These are phyloP conservation scores for Xylaria flabelliformis DNA, from an alignment of 495 filamentous ascomycete genomes.

Conservation along the genomic window DNA sequence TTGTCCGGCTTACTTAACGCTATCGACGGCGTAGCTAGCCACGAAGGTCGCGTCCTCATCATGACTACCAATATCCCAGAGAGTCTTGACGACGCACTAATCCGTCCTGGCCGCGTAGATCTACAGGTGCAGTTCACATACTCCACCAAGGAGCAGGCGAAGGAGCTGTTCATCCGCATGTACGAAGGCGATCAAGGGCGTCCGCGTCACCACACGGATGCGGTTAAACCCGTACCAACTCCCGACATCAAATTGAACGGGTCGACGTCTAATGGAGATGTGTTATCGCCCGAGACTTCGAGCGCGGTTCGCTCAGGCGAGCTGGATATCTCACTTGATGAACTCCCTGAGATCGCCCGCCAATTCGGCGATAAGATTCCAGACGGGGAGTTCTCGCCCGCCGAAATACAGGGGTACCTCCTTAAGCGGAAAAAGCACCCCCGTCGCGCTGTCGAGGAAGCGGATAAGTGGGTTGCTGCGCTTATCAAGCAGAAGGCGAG, in stretches of 20 bases:
- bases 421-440: constrained; percentile 69
- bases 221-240: neutral
- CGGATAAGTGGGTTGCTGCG: constrained; percentile 60
- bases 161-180: constrained; percentile 74
- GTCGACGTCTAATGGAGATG: neutral
- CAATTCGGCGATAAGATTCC: constrained; percentile 58
- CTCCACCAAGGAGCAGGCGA: constrained; percentile 65
- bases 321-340: constrained; percentile 33
- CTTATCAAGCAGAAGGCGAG: constrained; percentile 52
- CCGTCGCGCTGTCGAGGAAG: constrained; percentile 60
- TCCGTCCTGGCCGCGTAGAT: constrained; percentile 78
- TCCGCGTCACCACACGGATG: neutral
- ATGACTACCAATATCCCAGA: constrained; percentile 87
- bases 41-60: constrained; percentile 80
- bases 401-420: constrained; percentile 74
- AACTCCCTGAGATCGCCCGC: constrained; percentile 49
- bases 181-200: constrained; percentile 58
- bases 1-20: constrained; percentile 82
- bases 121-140: constrained; percentile 73
- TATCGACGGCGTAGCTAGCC: constrained; percentile 81
- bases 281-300: constrained; percentile 6
- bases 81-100: constrained; percentile 74
- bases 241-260: neutral
- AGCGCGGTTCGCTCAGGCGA: constrained; percentile 23
- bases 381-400: constrained; percentile 62